Conservation (phyloP, 306 rosid genomes). For the Argentina anserina region DNA sequence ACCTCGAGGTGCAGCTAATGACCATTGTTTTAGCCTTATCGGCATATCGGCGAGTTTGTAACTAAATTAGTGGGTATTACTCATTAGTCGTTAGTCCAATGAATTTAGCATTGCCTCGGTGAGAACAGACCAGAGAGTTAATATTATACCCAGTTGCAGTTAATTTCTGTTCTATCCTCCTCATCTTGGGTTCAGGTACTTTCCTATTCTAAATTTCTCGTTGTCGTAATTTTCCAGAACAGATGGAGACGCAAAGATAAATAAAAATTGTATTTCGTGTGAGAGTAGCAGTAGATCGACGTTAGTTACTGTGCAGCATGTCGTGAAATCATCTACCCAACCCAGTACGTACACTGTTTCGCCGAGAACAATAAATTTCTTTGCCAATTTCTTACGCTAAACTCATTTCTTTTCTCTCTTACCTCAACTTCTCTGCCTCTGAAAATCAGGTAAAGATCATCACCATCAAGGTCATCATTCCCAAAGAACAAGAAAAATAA, state of each 20-base stretch:
- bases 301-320: neutral
- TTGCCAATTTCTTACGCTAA: neutral
- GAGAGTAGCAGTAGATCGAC: neutral
- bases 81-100: too few species aligned
- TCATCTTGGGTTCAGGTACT: neutral
- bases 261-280: too few species aligned
- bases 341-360: constrained; percentile 7
- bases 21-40: too few species aligned
- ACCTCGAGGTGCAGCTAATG: too few species aligned
- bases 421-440: neutral
- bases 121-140: neutral
- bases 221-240: neutral
- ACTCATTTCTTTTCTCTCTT: neutral
- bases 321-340: constrained; percentile 10
- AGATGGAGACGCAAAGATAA: neutral
- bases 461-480: neutral
- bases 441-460: neutral
- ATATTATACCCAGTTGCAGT: neutral
- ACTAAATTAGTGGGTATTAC: too few species aligned
- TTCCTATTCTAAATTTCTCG: neutral
- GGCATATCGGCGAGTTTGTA: too few species aligned
- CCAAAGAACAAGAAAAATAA: neutral
- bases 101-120: neutral
- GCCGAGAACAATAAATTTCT: neutral
- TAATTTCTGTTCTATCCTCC: neutral